Percentiles rank a stretch among this genome's conserved stretches.
phyloP scores from a whole-genome alignment of 2,329 filamentous ascomycete species.

The Aspergillus neoniger region DNA sequence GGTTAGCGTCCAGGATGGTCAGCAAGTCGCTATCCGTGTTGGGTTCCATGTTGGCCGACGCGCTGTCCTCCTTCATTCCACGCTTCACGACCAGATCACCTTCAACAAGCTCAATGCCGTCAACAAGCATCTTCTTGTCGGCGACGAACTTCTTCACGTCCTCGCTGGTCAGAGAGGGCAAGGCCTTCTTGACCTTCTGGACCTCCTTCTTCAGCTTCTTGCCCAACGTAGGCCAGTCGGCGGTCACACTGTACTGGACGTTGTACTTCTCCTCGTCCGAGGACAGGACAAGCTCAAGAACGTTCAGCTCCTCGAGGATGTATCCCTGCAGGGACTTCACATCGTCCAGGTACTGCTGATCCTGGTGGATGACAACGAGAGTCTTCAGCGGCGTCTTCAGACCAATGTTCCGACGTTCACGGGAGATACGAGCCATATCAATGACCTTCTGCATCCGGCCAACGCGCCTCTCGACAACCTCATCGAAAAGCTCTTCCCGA shows the following conservation, averaged over 20 bases:
- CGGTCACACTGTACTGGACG: slow-evolving; percentile 84
- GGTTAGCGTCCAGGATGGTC: slow-evolving; percentile 79
- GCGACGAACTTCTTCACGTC: slow-evolving; percentile 78
- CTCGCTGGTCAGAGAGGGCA: slow-evolving; percentile 75
- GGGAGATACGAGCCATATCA: slow-evolving; percentile 80
- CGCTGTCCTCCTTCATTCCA: slow-evolving; percentile 71
- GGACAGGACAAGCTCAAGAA: slow-evolving; percentile 80
- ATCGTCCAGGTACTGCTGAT: slow-evolving; percentile 81
- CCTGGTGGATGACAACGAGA: slow-evolving; percentile 82
- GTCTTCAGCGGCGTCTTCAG: slow-evolving; percentile 91
- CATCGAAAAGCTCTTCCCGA: slow-evolving; percentile 82
- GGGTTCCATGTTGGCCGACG: slow-evolving; percentile 74
- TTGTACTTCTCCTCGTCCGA: slow-evolving; percentile 88
- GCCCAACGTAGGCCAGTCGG: slow-evolving; percentile 91
- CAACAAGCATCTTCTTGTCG: slow-evolving; percentile 74
- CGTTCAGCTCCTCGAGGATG: slow-evolving; percentile 87
- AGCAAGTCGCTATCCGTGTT: slow-evolving; percentile 89
- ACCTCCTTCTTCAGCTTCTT: slow-evolving; percentile 98
- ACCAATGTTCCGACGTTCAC: slow-evolving; percentile 80
- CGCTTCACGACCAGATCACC: slow-evolving; percentile 83
- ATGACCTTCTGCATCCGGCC: slow-evolving; percentile 94
- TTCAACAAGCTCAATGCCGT: slow-evolving; percentile 78
- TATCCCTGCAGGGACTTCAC: slow-evolving; percentile 83
- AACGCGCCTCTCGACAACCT: slow-evolving; percentile 81
- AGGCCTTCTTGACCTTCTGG: slow-evolving; percentile 83